phyloP scores from a whole-genome alignment of 1,139 yeast species.

The Kurtzmaniella natalensis region DNA sequence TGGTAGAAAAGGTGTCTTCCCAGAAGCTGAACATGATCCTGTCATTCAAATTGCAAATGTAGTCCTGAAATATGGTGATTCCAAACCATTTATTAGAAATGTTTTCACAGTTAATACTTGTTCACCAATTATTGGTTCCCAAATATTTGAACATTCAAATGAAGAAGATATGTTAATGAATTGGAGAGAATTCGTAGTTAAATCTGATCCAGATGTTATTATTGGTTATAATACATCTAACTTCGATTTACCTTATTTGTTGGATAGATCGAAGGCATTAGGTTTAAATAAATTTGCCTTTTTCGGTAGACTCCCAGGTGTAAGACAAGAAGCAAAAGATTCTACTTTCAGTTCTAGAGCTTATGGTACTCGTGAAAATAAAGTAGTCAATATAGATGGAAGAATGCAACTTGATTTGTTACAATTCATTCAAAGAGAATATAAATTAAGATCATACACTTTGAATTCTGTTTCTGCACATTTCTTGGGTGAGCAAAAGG shows the following conservation, averaged over 20 bases:
- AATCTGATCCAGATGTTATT: constrained; percentile 91
- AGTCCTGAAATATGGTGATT: constrained; percentile 76
- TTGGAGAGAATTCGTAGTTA: constrained; percentile 82
- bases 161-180: constrained; percentile 79
- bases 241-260: constrained; percentile 89
- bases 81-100: constrained; percentile 83
- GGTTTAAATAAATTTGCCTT: constrained; percentile 69
- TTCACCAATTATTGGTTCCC: constrained; percentile 90
- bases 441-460: constrained; percentile 90
- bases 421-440: constrained; percentile 92
- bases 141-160: constrained; percentile 67
- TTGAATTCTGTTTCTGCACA: constrained; percentile 94
- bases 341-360: constrained; percentile 91
- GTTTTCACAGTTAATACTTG: constrained; percentile 93
- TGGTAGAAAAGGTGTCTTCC: constrained; percentile 94
- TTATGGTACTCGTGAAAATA: constrained; percentile 92
- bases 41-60: constrained; percentile 97
- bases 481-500: constrained; percentile 92
- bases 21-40: constrained; percentile 90
- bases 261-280: constrained; percentile 81
- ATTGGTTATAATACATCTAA: constrained; percentile 95
- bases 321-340: constrained; percentile 75
- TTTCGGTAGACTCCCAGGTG: constrained; percentile 70
- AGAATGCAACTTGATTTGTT: constrained; percentile 91
- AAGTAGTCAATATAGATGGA: constrained; percentile 89